Percentiles rank a stretch among this genome's conserved stretches.
phyloP scores from a whole-genome alignment of 495 filamentous ascomycete genomes.

The Bathelium albidoporum region DNA sequence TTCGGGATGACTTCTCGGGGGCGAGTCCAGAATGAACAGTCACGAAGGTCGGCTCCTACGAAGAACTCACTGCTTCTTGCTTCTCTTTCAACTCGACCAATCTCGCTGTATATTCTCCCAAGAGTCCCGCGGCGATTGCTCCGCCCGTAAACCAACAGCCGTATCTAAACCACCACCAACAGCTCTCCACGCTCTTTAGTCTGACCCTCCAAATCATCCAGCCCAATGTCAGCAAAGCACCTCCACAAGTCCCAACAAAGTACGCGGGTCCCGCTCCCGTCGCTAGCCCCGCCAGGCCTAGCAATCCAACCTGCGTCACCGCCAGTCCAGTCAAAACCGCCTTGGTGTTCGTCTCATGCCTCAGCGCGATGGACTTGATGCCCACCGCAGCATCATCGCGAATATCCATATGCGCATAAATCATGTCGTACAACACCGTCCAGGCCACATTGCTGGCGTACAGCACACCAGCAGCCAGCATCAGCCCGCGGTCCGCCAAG shows the following conservation, averaged over 20 bases:
- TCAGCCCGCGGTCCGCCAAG: slow-evolving; percentile 50
- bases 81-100: slow-evolving; percentile 27
- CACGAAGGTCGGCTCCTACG: neutral
- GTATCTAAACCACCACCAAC: slow-evolving; percentile 95
- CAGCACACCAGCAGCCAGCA: slow-evolving; percentile 58
- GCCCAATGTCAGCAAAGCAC: slow-evolving; percentile 61
- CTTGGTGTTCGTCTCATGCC: slow-evolving; percentile 83
- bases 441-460: slow-evolving; percentile 84
- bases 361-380: slow-evolving; percentile 89
- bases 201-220: slow-evolving; percentile 86
- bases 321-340: slow-evolving; percentile 68
- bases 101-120: slow-evolving; percentile 50
- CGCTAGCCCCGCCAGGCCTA: slow-evolving; percentile 64
- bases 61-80: neutral
- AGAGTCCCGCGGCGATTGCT: slow-evolving; percentile 50
- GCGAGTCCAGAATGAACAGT: no score
- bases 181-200: slow-evolving; percentile 71
- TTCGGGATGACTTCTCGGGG: no score
- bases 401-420: slow-evolving; percentile 98
- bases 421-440: slow-evolving; percentile 97
- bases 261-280: slow-evolving; percentile 74
- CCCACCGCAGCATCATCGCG: slow-evolving; percentile 85
- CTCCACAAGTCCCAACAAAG: slow-evolving; percentile 75
- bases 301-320: slow-evolving; percentile 62
- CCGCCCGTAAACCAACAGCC: slow-evolving; percentile 62